These are phyloP conservation scores for Lodderomyces pseudojiufengensis DNA, from an alignment of 1,139 yeast genomes.

Conservation along the genomic window DNA sequence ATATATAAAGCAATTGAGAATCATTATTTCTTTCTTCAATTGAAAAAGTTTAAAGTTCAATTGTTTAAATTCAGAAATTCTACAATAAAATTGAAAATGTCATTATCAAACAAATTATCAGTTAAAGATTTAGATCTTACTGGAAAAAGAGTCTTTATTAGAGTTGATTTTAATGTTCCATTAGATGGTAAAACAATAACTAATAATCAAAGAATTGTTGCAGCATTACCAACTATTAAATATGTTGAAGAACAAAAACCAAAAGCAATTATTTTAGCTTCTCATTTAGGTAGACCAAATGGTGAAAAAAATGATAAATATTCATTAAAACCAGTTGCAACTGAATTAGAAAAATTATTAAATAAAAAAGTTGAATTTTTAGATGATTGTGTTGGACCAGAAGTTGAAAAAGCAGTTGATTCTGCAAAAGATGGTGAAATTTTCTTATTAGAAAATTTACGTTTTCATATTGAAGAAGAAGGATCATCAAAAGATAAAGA, in stretches of 20 bases:
- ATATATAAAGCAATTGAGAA: too few species aligned
- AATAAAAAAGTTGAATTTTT: constrained; percentile 69
- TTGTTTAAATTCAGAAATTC: constrained; percentile 5
- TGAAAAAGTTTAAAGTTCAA: constrained; percentile 9
- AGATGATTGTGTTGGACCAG: constrained; percentile 82
- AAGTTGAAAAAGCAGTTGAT: constrained; percentile 75
- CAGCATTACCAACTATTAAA: constrained; percentile 95
- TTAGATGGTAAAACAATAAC: constrained; percentile 93
- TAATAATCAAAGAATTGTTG: constrained; percentile 97
- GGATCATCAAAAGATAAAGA: constrained; percentile 68
- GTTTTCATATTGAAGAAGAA: constrained; percentile 97
- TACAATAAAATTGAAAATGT: constrained; percentile 45
- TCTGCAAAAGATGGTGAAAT: constrained; percentile 67
- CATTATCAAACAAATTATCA: constrained; percentile 85
- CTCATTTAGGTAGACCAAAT: constrained; percentile 97
- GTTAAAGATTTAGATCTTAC: constrained; percentile 83
- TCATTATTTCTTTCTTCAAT: too few species aligned
- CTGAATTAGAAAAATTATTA: constrained; percentile 74
- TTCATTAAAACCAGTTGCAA: constrained; percentile 89
- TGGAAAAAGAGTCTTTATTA: constrained; percentile 90
- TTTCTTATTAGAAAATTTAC: constrained; percentile 87
- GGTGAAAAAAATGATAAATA: constrained; percentile 80
- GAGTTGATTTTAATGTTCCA: constrained; percentile 98
- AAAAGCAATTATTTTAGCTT: constrained; percentile 84
- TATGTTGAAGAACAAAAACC: constrained; percentile 88